Base-by-base conservation (phyloP, 2,329 filamentous ascomycete species). In the Amauroascus niger region DNA sequence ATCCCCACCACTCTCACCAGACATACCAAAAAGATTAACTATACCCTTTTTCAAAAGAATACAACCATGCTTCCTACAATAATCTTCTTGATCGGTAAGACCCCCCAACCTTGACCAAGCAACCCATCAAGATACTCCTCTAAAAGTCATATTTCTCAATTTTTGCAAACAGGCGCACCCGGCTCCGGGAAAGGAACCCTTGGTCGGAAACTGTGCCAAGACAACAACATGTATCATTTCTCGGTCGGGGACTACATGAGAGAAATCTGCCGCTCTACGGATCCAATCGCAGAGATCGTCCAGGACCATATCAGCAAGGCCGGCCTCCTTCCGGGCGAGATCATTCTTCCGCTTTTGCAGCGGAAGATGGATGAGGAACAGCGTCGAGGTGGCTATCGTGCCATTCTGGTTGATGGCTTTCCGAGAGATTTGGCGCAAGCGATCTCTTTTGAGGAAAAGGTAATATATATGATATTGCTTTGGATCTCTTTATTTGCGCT, bases 321-420 rank as follows among this genome's bases (percentile, higher is more conserved):
- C 8, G 50, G 26, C 6, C 41, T 49, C 4, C 24, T 56, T 13
- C 50, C 54, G 3, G 28, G 18, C 13, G 50, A 50, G 30, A 54
- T 46, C 14, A 56, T 56, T 8, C 40, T 56, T 32, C 33, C 35
- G 2, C 8, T 56, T 1, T n/a, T 56, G 50, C 35, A 32, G 28
- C 40, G 46, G 6, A 55, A 58, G 43, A 35, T 56, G 13, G 37
- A 52, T n/a, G n/a, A 26, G 20, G 41, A 49, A n/a, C n/a, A 58
- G n/a, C 37, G 22, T 16, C 22, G 18, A 9, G 53, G 43, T 5
- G 51, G 51, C 6, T 48, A 49, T 28, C 39, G 30, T n/a, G 30
- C 49, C 16, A 32, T 58, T 49, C 48, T 56, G 6, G 45, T 56
- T 14, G 54, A 58, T 40, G 56, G 54, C 11, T 56, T 56, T 26